Evolutionary conservation across 108 stramenopile species (phyloP).

Genomic region (Pseudonitzschia multistriata): DNA sequence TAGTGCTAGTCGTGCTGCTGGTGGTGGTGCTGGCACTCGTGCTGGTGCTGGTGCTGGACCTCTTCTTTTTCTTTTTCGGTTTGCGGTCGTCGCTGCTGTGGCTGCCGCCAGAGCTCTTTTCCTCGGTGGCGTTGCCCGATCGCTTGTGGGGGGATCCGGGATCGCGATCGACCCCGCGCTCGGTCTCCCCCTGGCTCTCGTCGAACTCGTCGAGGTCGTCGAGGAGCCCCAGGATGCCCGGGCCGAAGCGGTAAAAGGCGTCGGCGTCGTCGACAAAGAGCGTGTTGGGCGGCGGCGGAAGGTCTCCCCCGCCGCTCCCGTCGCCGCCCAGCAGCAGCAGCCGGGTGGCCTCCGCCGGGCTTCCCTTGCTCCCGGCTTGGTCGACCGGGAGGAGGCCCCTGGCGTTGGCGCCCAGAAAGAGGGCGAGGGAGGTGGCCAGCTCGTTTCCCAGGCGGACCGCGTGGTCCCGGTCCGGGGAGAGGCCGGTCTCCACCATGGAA

Average conservation of each 20-base stretch:
- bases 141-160: too few species aligned
- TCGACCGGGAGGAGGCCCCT: background rate
- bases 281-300: background rate
- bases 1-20: background rate
- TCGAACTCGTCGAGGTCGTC: background rate
- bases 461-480: background rate
- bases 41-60: background rate
- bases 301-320: background rate
- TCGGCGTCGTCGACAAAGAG: background rate
- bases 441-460: background rate
- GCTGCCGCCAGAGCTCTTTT: background rate
- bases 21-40: background rate
- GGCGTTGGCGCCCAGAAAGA: slow-evolving; percentile 1
- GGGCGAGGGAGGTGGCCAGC: background rate
- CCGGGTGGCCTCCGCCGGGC: background rate
- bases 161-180: background rate
- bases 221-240: background rate
- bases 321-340: background rate
- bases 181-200: background rate
- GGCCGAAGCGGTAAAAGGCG: slow-evolving; percentile 8
- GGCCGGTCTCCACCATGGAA: background rate
- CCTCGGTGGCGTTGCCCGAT: background rate
- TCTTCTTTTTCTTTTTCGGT: background rate
- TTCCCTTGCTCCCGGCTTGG: background rate
- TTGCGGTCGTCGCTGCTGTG: background rate